Base-by-base conservation (phyloP, 805 yeast genomes). In the Debaryomyces tyrocola region DNA sequence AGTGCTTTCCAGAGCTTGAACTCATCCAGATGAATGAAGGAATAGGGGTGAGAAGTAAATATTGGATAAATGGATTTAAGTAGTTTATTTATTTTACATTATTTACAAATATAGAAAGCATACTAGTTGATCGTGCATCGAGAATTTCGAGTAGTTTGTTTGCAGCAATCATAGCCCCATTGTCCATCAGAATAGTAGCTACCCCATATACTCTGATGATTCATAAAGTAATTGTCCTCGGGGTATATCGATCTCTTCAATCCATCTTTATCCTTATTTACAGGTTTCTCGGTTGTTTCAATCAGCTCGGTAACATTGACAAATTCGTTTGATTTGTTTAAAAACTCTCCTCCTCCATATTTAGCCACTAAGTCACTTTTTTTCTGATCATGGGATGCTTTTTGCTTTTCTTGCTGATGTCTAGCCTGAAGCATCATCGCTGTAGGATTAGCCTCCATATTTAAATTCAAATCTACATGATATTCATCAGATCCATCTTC, bases 391-490 rank as follows among this genome's bases (percentile, higher is more conserved):
- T n/a, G 10, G 12, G 17, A 5, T 9, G 38, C 39, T 24, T 52
- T 38, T 28, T 53, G 46, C 31, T 56, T 51, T 40, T 59, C 47
- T 41, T 58, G 55, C 11, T 50, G 46, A 42, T 66, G 51, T 34
- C 56, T 57, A 14, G 53, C 52, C 40, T 56, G 58, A 44, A 67
- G 29, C 62, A 62, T 53, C 69, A 68, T 60, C 36, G 64, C 50
- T 0, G 74, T 69, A 4, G 74, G 74, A 41, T 66, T 68, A 3
- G 73, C 74, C 48, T 68, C 73, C 27, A 67, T 52, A 46, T 62
- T 67, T 10, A 56, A 46, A 36, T 63, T 59, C 43, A 68, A 52
- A 46, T 67, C 65, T 21, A 49, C 49, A 4, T 37, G 41, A 6
- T 39, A 42, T 14, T 42, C 59, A 2, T 28, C 52, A 11, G 35